Evolutionary conservation across 208 protist genomes (phyloP).

Genomic region (Phytomonas serpens): DNA sequence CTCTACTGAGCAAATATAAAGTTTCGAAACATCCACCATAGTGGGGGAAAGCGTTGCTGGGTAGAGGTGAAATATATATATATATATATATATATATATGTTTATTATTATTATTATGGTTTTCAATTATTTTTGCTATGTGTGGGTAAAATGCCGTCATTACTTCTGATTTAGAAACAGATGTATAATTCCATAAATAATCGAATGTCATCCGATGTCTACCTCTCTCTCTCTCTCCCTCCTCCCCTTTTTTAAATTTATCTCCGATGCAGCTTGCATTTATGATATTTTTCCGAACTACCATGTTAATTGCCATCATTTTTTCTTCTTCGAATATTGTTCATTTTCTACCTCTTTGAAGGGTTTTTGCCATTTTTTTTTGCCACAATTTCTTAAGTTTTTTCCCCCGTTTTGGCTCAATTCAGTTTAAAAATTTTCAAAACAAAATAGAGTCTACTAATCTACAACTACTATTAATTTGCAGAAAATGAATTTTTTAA

Average conservation of each 20-base stretch:
- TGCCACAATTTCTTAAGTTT: not conserved
- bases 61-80: not conserved
- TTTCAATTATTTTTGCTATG: conserved; percentile 4
- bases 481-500: not conserved
- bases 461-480: not conserved
- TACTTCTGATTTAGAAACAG: not conserved
- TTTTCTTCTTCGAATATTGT: not conserved
- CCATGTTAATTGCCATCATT: conserved; percentile 11
- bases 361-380: conserved; percentile 5
- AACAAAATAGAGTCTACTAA: conserved; percentile 11
- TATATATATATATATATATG: not conserved
- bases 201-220: not conserved
- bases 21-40: not conserved
- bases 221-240: not conserved
- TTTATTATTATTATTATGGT: conserved; percentile 12
- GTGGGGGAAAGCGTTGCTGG: not conserved
- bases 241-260: not conserved
- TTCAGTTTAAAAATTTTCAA: conserved; percentile 9
- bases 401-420: conserved; percentile 9
- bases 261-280: not conserved
- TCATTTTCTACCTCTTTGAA: not conserved
- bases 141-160: not conserved
- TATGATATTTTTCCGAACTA: not conserved
- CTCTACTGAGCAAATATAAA: conserved; percentile 4
- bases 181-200: not conserved